Evolutionary conservation across 2,329 filamentous ascomycete species (phyloP), one percentile per base, ranked within the genome.

Genomic region (Cladobotryum protrusum): DNA sequence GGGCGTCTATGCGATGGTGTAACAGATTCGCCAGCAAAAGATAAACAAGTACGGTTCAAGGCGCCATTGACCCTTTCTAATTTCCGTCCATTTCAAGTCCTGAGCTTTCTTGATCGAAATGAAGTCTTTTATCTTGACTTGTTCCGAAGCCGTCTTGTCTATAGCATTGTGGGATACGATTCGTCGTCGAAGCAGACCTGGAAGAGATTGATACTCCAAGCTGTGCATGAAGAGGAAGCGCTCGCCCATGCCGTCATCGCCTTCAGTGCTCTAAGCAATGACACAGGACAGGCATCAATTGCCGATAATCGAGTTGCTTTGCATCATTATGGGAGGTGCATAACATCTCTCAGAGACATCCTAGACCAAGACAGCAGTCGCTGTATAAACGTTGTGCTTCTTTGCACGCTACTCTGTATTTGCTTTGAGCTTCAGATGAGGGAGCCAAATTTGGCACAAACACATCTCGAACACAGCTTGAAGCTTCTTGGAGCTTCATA

Each of bases 401-500:
- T 56, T 11, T 56, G 52, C 32, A 47, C 54, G 13, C 36, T 56
- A 18, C 20, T 57, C 8, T 57, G 48, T 32, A 53, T 57, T 13
- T 57, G 49, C 37, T 56, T 56, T 18, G 53, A 57, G 45, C 34
- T 57, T n/a, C 46, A 50, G 8, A 56, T 54, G 29, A 44, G 43
- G 12, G 42, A 52, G 11, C 36, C 48, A 1, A 43, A 33, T 2
- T 36, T 42, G 17, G 55, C 55, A 5, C 41, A 54, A 7, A 51
- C 43, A 17, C 55, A 57, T 29, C 47, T 57, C 5, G 49, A 55
- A 12, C 36, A 52, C 24, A 43, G 51, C 8, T 32, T 55, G 5
- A 48, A 48, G 18, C 45, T 55, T 8, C 43, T 55, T 2, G 46
- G 39, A 24, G 47, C n/a, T 11, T 42, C 15, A n/a, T n/a, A 8